Base-by-base conservation (phyloP, 2,329 filamentous ascomycete genomes). In the Colletotrichum melonis region DNA sequence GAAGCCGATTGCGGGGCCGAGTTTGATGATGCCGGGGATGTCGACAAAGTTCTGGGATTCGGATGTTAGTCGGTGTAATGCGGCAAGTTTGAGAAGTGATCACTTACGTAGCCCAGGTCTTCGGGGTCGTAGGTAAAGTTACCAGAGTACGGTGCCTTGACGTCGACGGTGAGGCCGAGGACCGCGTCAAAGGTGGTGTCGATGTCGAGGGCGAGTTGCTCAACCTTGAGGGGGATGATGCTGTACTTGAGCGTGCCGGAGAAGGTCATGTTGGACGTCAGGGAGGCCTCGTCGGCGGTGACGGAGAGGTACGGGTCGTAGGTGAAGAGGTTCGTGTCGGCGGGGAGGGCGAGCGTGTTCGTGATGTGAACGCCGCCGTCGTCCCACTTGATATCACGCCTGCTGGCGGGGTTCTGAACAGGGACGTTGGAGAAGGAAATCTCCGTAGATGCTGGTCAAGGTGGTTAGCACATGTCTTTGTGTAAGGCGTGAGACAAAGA, bases 191-290 rank as follows among this genome's bases (percentile, higher is more conserved):
- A 75, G 58, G 63, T 72, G 52, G 77, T 76, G 62, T 77, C 73
- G 52, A 78, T 63, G 59, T 78, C 75, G 69, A 77, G 70, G 42
- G 74, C 74, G 54, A 78, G 75, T 56, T 77, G 64, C 62, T 75
- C 74, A 4, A 78, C 74, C 69, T 52, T 64, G 59, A 71, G 75
- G 7, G 72, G 67, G 24, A 76, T 42, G 58, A 77, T 42, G 54
- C 74, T 69, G 74, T 76, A 78, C 52, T 76, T 75, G 4, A 77
- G 65, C 52, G 75, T 75, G 49, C 76, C 76, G 57, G 76, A 75
- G 55, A 77, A 78, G 30, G 72, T 74, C 46, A 77, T 74, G 63
- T 74, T 72, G 67, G 76, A 76, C 60, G 67, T 64, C 52, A 78
- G 62, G 16, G 73, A 59, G 74, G 74, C 74, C 59, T 76, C 71